Evolutionary conservation across 768 basidiomycete species (phyloP).

Genomic region (Boletus rex-veris): DNA sequence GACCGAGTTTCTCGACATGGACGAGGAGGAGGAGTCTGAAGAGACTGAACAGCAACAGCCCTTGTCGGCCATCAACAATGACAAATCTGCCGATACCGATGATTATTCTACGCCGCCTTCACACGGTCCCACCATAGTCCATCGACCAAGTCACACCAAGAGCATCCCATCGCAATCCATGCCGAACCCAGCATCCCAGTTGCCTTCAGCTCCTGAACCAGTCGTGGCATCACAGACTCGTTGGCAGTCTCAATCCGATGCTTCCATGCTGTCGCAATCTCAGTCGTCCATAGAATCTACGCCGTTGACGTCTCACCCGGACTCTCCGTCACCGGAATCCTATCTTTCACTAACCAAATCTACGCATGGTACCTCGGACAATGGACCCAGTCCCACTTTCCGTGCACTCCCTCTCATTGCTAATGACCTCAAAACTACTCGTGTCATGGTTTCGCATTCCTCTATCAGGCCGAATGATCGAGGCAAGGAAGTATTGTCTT

Average conservation of each 20-base stretch:
- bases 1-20: constrained; percentile 65
- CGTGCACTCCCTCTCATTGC: constrained; percentile 70
- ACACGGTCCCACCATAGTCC: constrained; percentile 13
- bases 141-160: constrained; percentile 8
- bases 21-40: constrained; percentile 34
- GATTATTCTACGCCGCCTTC: constrained; percentile 52
- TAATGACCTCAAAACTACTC: constrained; percentile 70
- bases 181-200: constrained; percentile 17
- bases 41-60: constrained; percentile 12
- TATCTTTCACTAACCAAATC: constrained; percentile 28
- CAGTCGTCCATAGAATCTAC: constrained; percentile 21
- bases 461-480: constrained; percentile 86
- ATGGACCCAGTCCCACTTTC: constrained; percentile 44
- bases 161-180: constrained; percentile 9
- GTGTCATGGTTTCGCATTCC: constrained; percentile 70
- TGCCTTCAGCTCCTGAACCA: constrained; percentile 12
- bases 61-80: constrained; percentile 7
- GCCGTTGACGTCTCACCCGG: constrained; percentile 16
- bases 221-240: constrained; percentile 19
- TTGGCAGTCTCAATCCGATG: constrained; percentile 23
- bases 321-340: constrained; percentile 30
- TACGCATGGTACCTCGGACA: constrained; percentile 15
- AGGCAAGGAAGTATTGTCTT: constrained; percentile 89
- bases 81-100: constrained; percentile 42
- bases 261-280: constrained; percentile 21